phyloP scores from a whole-genome alignment of 768 basidiomycete species.

The Peribolospora kevripleyi region DNA sequence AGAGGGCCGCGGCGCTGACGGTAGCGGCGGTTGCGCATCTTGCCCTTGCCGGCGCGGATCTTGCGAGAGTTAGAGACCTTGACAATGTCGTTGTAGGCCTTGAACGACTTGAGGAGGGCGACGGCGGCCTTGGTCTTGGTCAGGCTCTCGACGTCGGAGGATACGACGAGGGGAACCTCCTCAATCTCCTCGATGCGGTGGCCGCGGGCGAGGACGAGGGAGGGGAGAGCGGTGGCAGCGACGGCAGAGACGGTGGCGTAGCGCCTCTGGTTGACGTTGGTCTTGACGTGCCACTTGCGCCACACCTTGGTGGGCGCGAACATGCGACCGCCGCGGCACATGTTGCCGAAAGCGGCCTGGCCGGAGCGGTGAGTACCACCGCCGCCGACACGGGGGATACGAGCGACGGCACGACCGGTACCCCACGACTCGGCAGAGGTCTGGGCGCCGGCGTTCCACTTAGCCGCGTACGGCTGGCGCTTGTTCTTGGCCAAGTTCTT shows the following conservation, averaged over 20 bases:
- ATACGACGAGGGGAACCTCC: slow-evolving; percentile 84
- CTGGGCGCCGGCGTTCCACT: slow-evolving; percentile 95
- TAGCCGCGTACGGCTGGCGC: slow-evolving; percentile 88
- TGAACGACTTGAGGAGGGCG: slow-evolving; percentile 64
- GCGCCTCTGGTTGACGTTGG: slow-evolving; percentile 96
- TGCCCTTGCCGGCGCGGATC: slow-evolving; percentile 89
- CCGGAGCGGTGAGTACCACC: slow-evolving; percentile 96
- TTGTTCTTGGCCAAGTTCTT: slow-evolving; percentile 97
- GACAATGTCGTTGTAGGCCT: slow-evolving; percentile 74
- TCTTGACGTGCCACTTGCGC: slow-evolving; percentile 99
- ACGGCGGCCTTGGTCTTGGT: slow-evolving; percentile 95
- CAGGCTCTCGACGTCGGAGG: slow-evolving; percentile 55
- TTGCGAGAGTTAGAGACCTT: slow-evolving; percentile 96
- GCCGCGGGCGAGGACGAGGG: slow-evolving; percentile 93
- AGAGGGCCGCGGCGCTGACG: slow-evolving; percentile 94
- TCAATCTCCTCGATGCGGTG: slow-evolving; percentile 94
- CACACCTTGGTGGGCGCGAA: slow-evolving; percentile 98
- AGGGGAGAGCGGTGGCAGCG: slow-evolving; percentile 89
- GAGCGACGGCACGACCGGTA: slow-evolving; percentile 98
- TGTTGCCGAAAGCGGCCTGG: slow-evolving; percentile 99
- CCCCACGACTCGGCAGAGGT: slow-evolving; percentile 99
- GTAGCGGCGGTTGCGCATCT: slow-evolving; percentile 86
- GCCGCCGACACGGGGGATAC: slow-evolving; percentile 99
- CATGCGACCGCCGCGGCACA: slow-evolving; percentile 99
- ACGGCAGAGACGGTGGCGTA: slow-evolving; percentile 94